Conservation (phyloP, 305 asterid species). For the Fraxinus platypoda region DNA sequence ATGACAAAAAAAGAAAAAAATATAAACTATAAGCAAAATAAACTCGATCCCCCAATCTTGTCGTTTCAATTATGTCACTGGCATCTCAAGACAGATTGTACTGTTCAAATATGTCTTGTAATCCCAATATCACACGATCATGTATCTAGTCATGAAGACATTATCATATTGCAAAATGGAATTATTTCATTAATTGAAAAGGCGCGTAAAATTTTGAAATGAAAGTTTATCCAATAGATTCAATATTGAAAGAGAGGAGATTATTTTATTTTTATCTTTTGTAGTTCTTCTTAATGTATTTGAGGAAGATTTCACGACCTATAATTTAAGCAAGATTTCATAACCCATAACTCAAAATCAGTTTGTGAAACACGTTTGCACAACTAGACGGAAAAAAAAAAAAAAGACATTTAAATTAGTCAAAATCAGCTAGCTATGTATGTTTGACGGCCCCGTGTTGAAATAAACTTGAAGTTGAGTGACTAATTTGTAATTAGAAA, state of each 20-base stretch:
- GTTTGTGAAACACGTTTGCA: not conserved
- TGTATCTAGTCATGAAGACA: not conserved
- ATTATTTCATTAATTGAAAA: not conserved
- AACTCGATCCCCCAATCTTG: not conserved
- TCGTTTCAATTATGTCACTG: not conserved
- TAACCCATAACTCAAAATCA: not conserved
- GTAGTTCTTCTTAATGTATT: not conserved
- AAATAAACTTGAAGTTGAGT: not conserved
- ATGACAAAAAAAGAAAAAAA: no score
- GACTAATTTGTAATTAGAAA: not conserved
- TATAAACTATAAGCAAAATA: no score
- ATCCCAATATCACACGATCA: not conserved
- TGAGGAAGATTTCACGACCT: not conserved
- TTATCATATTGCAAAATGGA: not conserved
- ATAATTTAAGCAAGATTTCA: not conserved
- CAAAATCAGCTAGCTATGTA: not conserved
- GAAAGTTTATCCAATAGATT: not conserved
- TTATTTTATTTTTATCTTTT: not conserved
- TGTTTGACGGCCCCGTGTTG: not conserved
- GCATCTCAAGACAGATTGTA: not conserved
- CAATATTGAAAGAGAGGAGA: no score
- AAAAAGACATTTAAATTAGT: not conserved
- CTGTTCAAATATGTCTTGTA: not conserved
- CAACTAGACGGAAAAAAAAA: not conserved
- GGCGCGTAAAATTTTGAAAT: not conserved